A percentile compares a stretch with the other conserved stretches of the same genome.
phyloP scores from a whole-genome alignment of 139 green algal genomes.

The Chlorella sp. region DNA sequence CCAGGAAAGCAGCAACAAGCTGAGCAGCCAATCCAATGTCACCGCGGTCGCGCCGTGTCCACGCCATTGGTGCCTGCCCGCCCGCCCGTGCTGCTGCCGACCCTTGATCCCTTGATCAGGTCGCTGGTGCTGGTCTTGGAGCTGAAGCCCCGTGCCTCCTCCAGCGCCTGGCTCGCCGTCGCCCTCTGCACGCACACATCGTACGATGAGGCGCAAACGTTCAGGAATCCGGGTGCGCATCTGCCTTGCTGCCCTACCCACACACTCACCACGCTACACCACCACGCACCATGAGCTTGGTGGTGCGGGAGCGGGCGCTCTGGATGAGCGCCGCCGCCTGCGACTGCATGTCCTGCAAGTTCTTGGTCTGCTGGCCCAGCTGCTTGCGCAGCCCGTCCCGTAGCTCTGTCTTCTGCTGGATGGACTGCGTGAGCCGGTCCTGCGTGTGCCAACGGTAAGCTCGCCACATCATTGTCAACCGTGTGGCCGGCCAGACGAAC shows the following conservation, averaged over 20 bases:
- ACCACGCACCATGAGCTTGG: slow-evolving; percentile 17
- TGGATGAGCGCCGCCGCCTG: slow-evolving; percentile 26
- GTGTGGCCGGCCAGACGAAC: no score
- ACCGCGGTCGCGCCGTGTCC: no score
- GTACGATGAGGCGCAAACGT: no score
- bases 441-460: no score
- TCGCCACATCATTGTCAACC: no score
- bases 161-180: slow-evolving; percentile 25
- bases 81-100: no score
- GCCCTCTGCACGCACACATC: slow-evolving; percentile 17
- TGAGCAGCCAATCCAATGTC: no score
- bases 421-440: slow-evolving; percentile 8
- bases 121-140: no score
- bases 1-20: no score
- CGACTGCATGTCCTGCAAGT: slow-evolving; percentile 24
- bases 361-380: slow-evolving; percentile 10
- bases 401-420: slow-evolving; percentile 15
- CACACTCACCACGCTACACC: not conserved
- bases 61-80: no score
- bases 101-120: no score
- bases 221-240: no score
- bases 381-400: slow-evolving; percentile 23
- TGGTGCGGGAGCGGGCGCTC: slow-evolving; percentile 23
- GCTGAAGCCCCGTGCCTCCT: slow-evolving; percentile 37
- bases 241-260: not conserved